phyloP scores from a whole-genome alignment of 192 early-diverging fungal genomes.

The Coemansia sp. region DNA sequence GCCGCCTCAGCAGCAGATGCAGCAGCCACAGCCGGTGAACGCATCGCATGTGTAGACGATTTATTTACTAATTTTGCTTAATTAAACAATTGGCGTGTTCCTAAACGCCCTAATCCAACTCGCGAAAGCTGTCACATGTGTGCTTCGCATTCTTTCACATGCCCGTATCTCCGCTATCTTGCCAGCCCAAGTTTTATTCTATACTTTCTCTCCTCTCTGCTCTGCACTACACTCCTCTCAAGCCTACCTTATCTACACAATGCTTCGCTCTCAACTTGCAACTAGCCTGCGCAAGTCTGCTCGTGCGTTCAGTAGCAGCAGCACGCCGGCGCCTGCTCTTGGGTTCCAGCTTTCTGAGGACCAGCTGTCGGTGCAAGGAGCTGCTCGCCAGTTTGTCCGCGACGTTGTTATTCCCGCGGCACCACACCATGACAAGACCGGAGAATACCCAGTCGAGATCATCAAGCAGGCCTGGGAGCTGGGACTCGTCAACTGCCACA shows the following conservation, averaged over 20 bases:
- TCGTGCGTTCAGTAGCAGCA: constrained; percentile 32
- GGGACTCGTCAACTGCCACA: constrained; percentile 88
- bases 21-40: neutral
- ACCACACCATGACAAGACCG: constrained; percentile 89
- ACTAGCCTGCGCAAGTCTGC: constrained; percentile 23
- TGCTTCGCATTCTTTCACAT: neutral
- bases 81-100: neutral
- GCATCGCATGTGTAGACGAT: neutral
- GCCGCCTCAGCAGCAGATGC: neutral
- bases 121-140: neutral
- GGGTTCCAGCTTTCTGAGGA: constrained; percentile 78
- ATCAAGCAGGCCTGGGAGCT: constrained; percentile 91
- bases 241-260: neutral
- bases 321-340: constrained; percentile 14
- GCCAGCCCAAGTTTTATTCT: neutral
- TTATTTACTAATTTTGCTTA: neutral
- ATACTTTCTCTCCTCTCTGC: neutral
- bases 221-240: neutral
- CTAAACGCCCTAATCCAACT: neutral
- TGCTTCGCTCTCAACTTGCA: constrained; percentile 34
- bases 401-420: constrained; percentile 90
- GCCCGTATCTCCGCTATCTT: neutral
- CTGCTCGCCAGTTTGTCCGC: constrained; percentile 83
- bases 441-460: constrained; percentile 84
- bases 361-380: constrained; percentile 82